These are phyloP conservation scores for Chytriomyces sp. DNA, from an alignment of 192 early-diverging fungal species.

Conservation along the genomic window DNA sequence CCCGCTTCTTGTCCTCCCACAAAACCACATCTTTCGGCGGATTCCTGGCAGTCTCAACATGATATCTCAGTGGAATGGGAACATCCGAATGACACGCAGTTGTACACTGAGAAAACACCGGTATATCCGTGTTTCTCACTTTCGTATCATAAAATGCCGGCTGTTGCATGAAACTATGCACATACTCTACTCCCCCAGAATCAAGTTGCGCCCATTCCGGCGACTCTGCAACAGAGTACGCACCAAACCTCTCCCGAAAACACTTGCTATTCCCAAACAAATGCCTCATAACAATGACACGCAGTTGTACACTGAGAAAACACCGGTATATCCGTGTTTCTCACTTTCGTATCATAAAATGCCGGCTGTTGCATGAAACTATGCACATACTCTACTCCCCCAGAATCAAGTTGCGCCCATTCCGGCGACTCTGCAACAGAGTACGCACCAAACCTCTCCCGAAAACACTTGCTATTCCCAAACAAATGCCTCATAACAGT, in stretches of 20 bases:
- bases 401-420: neutral
- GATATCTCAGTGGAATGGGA: neutral
- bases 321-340: neutral
- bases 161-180: constrained; percentile 9
- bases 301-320: no score
- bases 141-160: neutral
- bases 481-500: neutral
- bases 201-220: neutral
- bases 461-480: neutral
- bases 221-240: neutral
- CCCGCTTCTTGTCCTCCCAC: constrained; percentile 10
- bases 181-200: neutral
- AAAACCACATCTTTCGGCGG: neutral
- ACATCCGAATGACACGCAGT: constrained; percentile 1
- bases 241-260: neutral
- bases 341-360: neutral
- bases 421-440: neutral
- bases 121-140: neutral
- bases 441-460: neutral
- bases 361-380: constrained; percentile 5
- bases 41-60: neutral
- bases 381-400: neutral
- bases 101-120: constrained; percentile 13
- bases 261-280: constrained; percentile 8
- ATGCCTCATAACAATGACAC: no score